Evolutionary conservation across 2,329 filamentous ascomycete genomes (phyloP), one percentile per base, ranked within the genome.

Genomic region (Phialophora macrospora): DNA sequence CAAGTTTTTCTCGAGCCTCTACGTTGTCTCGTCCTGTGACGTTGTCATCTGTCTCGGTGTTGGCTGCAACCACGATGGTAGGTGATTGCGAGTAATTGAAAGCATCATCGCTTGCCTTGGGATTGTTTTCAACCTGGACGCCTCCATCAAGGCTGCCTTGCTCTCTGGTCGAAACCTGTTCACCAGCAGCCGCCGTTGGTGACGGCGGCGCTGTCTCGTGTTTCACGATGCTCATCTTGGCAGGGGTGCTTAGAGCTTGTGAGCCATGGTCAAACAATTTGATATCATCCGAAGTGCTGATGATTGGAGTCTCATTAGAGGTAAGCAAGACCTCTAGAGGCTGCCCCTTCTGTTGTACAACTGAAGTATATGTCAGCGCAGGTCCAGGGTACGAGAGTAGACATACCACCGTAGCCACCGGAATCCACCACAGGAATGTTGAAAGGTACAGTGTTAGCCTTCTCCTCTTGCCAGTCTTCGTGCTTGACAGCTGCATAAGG

Each of bases 1-100:
- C 64, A 3, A 73, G 66, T 48, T 76, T 55, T 60, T 77, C 74
- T 30, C 76, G 73, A 63, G 77, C 67, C 55, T 75, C 71, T 30
- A 71, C 14, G 1, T 54, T 38, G 26, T 54, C 55, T 6, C 46
- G 28, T 22, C 46, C 63, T 48, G 44, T 32, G 26, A 38, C 44
- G 38, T 32, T 64, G 38, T 57, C 55, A n/a, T 63, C 56, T 32
- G 62, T 64, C 12, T 67, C 62, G 17, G 61, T 62, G 28, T 59
- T 52, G 2, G 58, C 62, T 11, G 62, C 60, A 24, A 62, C 65
- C 26, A 65, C 55, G 24, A 65, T 63, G 24, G 44, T 59, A 32
- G 65, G 59, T 12, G 65, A 68, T 4, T 52, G 57, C 22, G 46
- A 49, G 12, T 44, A n/a, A 24, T 54, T 28, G 24, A 28, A 46